phyloP scores from a whole-genome alignment of 2,329 filamentous ascomycete species.

The Fusarium sp. region DNA sequence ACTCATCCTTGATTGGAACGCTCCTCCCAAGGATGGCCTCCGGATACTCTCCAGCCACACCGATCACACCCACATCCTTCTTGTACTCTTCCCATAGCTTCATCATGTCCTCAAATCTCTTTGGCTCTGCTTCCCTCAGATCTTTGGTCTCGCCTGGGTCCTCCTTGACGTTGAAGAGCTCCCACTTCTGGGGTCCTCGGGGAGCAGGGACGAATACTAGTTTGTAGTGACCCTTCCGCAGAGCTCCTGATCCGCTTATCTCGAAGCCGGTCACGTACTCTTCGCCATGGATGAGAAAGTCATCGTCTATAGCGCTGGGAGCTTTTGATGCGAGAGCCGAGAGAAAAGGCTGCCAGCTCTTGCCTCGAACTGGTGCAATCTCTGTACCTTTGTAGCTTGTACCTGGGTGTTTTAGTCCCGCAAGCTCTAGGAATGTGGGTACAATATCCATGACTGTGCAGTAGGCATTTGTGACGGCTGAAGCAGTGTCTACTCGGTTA shows the following conservation, averaged over 20 bases:
- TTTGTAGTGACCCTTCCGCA: conserved; percentile 45
- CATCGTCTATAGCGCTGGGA: conserved; percentile 31
- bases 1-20: too few species aligned
- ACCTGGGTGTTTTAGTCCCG: conserved; percentile 57
- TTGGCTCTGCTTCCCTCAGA: conserved; percentile 43
- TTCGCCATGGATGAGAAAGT: conserved; percentile 57
- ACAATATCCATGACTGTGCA: conserved; percentile 64
- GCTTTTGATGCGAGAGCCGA: not conserved
- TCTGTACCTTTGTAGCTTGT: conserved; percentile 59
- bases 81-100: conserved; percentile 4
- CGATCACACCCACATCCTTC: conserved; percentile 35
- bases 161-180: conserved; percentile 52
- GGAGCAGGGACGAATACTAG: conserved; percentile 50
- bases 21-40: too few species aligned
- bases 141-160: conserved; percentile 55
- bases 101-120: conserved; percentile 49
- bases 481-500: not conserved
- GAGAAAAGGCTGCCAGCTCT: not conserved
- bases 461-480: conserved; percentile 60
- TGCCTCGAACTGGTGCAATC: conserved; percentile 59
- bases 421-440: conserved; percentile 62
- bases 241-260: conserved; percentile 52
- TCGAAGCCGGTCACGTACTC: conserved; percentile 53
- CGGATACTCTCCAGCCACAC: not conserved
- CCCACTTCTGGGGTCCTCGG: conserved; percentile 51